Base-by-base conservation (phyloP, 2,329 filamentous ascomycete species). In the Monosporascus sp. region DNA sequence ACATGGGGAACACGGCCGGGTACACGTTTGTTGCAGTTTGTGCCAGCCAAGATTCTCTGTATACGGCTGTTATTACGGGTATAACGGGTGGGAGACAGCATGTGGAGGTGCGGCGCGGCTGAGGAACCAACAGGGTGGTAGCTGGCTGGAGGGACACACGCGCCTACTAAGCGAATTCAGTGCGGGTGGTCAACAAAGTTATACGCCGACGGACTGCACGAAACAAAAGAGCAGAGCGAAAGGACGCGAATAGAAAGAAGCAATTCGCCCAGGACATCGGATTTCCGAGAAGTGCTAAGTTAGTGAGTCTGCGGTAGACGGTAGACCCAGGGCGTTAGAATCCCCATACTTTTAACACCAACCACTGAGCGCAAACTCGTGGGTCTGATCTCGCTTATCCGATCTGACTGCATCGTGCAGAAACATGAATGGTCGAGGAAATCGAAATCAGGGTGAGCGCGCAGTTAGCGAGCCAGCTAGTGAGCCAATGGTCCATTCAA, bases 391-490 rank as follows among this genome's bases (percentile, higher is more conserved):
- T 46, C 22, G 14, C 17, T 14, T 5, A 6, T 22, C 43, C 43
- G 43, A 46, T 46, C 43, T 46, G 43, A 46, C 22, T 46, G 43
- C 43, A 27, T 27, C 8, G 22, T 26, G 26, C 43, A 46, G 43
- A 46, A 19, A 46, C 43, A 46, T 46, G 43, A 58, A 51, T 52
- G 50, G 54, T 55, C 48, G 49, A 54, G 52, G 55, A 48, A 58
- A 14, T 34, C 31, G 31, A 34, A 58, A 59, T 46, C 52, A 57
- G 52, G 55, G 49, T 52, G 56, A 31, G 48, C 52, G 52, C 52
- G 58, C 58, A 61, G 58, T 59, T 59, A 59, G 57, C 52, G 52
- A 56, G 54, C 55, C 52, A 20, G 38, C 19, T n/a, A n/a, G 38
- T 5, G 17, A 27, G 14, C 16, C 22, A n/a, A 26, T 27, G 43